A percentile compares a stretch with the other conserved stretches of the same genome.
Conservation (phyloP, 805 yeast genomes). For the Starmera dryadoides region DNA sequence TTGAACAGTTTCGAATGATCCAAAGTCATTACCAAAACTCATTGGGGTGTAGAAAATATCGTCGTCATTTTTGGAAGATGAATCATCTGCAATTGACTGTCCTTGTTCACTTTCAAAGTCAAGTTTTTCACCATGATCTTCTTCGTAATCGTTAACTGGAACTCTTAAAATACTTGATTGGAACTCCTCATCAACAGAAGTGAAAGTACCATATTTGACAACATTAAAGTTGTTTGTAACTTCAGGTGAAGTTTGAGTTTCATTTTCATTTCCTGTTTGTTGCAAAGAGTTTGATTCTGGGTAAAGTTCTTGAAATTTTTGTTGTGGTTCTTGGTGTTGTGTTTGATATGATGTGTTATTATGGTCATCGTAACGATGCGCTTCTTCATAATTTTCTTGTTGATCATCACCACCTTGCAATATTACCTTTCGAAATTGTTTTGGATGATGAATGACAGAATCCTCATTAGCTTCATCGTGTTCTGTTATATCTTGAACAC, state of each 20-base stretch:
- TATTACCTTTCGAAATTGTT: too few species aligned
- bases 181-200: slow-evolving; percentile 16
- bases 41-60: slow-evolving; percentile 18
- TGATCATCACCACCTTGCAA: not conserved
- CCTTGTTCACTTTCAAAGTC: not conserved
- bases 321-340: not conserved
- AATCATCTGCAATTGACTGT: slow-evolving; percentile 6
- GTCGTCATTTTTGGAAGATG: slow-evolving; percentile 3
- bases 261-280: not conserved
- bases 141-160: slow-evolving; percentile 6
- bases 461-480: not conserved
- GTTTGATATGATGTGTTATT: too few species aligned
- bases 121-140: not conserved
- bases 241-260: not conserved
- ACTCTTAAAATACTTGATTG: slow-evolving; percentile 14
- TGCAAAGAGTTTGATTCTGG: not conserved
- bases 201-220: slow-evolving; percentile 5
- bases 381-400: not conserved
- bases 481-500: not conserved
- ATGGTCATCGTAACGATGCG: not conserved
- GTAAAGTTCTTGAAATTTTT: not conserved
- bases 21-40: slow-evolving; percentile 8
- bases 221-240: not conserved
- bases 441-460: not conserved
- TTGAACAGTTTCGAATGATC: slow-evolving; percentile 1